Base-by-base conservation (phyloP, 2,329 filamentous ascomycete genomes). In the Colletotrichum destructivum region DNA sequence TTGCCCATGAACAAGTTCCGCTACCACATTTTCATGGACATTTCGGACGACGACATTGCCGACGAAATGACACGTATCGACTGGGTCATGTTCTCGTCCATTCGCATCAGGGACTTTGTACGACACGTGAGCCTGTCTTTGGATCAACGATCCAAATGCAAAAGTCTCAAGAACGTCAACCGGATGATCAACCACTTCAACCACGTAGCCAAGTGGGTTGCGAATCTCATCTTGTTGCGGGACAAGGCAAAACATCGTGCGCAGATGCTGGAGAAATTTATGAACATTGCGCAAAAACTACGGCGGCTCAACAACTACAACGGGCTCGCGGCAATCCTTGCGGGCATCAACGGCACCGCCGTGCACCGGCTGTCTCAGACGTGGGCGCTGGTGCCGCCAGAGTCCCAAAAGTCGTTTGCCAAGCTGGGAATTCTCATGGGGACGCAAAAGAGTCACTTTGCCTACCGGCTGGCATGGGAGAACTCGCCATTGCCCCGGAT, bases 291-390 rank as follows among this genome's bases (percentile, higher is more conserved):
- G 46, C 79, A 92, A 77, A 96, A 95, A 83, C 86, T 99, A 61
- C 93, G 96, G 49, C 92, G 95, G 78, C 84, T 98, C 73, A 98
- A 98, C 85, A 98, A 99, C 81, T 99, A 98, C 86, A 98, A 98
- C 80, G 93, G 95, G 0, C 86, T 99, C 1, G 96, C 95, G n/a
- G 96, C 96, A 9, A 91, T 99, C 46, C 89, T 99, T 69, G 96
- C 96, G 8, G 96, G 96, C 11, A 93, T 99, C 78, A 97, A 97
- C 79, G 93, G 94, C 71, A 94, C 93, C 2, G 91, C 95, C 0
- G 92, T 99, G 38, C 93, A 96, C 78, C 92, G 96, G 21, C 88
- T 99, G 2, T 85, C 88, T 0, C 93, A 95, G 76, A 98, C 96
- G 0, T 88, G 93, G 72, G 90, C 93, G 16, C 83, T 98, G 18